These are phyloP conservation scores for Podospora appendiculata DNA, from an alignment of 495 filamentous ascomycete genomes.

Conservation along the genomic window DNA sequence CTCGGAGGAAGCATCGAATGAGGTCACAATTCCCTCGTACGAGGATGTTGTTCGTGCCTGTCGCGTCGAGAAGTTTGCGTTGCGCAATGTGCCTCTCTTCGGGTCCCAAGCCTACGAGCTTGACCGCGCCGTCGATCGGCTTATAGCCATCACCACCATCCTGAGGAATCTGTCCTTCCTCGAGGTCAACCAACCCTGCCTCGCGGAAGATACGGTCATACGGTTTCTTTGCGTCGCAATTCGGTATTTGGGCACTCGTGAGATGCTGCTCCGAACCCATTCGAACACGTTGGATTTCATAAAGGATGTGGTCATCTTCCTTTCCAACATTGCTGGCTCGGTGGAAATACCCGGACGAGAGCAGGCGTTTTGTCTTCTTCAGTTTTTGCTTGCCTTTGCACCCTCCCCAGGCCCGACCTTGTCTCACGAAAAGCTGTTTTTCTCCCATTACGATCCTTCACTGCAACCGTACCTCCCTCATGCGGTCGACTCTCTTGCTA, in stretches of 20 bases:
- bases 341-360: conserved; percentile 81
- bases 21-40: conserved; percentile 70
- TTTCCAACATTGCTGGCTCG: conserved; percentile 77
- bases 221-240: conserved; percentile 76
- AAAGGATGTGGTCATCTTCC: conserved; percentile 84
- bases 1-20: conserved; percentile 75
- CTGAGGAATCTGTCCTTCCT: conserved; percentile 84
- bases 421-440: conserved; percentile 55
- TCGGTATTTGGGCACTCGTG: conserved; percentile 81
- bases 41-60: conserved; percentile 79
- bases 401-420: conserved; percentile 55
- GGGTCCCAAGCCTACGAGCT: conserved; percentile 75
- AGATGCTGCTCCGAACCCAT: conserved; percentile 71
- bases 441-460: conserved; percentile 69
- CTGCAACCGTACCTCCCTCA: conserved; percentile 83
- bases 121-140: conserved; percentile 74
- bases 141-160: conserved; percentile 88
- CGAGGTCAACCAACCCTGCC: conserved; percentile 59
- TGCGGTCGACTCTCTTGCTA: conserved; percentile 84
- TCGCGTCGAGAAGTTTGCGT: conserved; percentile 56
- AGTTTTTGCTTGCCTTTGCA: conserved; percentile 86
- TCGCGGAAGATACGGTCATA: conserved; percentile 69
- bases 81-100: conserved; percentile 64
- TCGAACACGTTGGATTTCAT: conserved; percentile 87
- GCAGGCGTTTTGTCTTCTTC: conserved; percentile 76